These are phyloP conservation scores for Lyophyllum decastes DNA, from an alignment of 768 basidiomycete species.

Conservation along the genomic window DNA sequence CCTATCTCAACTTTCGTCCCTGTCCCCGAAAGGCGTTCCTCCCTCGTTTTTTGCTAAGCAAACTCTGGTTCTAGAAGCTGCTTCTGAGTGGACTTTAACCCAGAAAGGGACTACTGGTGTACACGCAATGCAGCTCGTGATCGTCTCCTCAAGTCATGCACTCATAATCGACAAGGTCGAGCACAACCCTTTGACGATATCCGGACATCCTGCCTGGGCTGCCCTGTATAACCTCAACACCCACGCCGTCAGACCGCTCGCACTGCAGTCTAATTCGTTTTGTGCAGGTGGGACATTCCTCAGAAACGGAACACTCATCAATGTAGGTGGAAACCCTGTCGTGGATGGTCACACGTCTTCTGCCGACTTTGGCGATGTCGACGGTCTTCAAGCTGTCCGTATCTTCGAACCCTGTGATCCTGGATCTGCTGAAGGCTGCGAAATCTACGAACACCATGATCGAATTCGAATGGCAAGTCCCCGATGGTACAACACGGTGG, in stretches of 20 bases:
- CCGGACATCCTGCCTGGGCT: conserved; percentile 82
- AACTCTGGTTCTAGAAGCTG: background rate
- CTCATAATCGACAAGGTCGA: conserved; percentile 84
- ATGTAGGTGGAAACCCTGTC: conserved; percentile 82
- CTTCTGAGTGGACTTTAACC: conserved; percentile 51
- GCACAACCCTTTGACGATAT: conserved; percentile 75
- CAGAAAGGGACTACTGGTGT: conserved; percentile 76
- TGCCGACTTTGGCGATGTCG: conserved; percentile 73
- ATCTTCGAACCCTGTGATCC: conserved; percentile 68
- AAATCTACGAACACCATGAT: conserved; percentile 64
- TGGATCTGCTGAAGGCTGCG: conserved; percentile 48
- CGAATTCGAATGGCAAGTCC: conserved; percentile 73
- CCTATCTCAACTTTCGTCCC: background rate
- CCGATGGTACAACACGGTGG: conserved; percentile 78
- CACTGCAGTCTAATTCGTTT: conserved; percentile 79
- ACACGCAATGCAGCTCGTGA: conserved; percentile 72
- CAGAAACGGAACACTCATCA: conserved; percentile 74
- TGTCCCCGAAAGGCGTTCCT: background rate
- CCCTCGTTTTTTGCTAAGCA: conserved; percentile 9
- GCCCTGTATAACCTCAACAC: conserved; percentile 72
- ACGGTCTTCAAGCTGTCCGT: conserved; percentile 75
- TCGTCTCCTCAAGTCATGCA: conserved; percentile 71
- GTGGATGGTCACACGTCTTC: conserved; percentile 62
- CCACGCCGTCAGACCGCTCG: conserved; percentile 59
- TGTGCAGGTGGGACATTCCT: conserved; percentile 83